These are phyloP conservation scores for Claviceps sp. DNA, from an alignment of 2,329 filamentous ascomycete genomes.

Conservation along the genomic window DNA sequence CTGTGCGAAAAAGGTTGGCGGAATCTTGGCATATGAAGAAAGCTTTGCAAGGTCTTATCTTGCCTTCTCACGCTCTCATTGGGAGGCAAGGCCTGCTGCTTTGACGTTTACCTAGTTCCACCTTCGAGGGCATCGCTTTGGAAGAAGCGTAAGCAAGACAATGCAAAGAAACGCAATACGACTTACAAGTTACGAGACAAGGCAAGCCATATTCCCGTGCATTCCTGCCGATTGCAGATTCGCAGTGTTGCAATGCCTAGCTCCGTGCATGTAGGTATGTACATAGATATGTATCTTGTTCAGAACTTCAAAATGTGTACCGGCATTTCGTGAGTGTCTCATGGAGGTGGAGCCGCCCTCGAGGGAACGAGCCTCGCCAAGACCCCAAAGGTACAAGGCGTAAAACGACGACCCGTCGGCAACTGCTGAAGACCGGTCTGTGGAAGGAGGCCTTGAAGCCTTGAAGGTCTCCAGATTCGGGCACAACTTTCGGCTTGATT, in stretches of 20 bases:
- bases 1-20: slow-evolving; percentile 2
- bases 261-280: background rate
- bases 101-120: background rate
- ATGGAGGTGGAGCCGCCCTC: slow-evolving; percentile 1
- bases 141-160: too few species aligned
- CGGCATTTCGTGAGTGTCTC: slow-evolving; percentile 1
- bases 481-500: background rate
- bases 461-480: background rate
- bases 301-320: background rate
- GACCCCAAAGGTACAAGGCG: background rate
- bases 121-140: too few species aligned
- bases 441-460: background rate
- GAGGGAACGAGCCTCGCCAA: background rate
- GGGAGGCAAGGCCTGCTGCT: background rate
- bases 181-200: too few species aligned
- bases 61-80: too few species aligned
- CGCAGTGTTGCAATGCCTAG: background rate
- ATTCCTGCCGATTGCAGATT: background rate
- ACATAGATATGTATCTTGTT: background rate
- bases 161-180: too few species aligned
- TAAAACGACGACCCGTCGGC: background rate
- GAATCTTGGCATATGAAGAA: background rate
- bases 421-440: background rate
- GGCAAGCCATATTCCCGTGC: too few species aligned
- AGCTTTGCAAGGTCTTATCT: background rate